Evolutionary conservation across 192 early-diverging fungal species (phyloP).

Genomic region (Podila clonocystis): DNA sequence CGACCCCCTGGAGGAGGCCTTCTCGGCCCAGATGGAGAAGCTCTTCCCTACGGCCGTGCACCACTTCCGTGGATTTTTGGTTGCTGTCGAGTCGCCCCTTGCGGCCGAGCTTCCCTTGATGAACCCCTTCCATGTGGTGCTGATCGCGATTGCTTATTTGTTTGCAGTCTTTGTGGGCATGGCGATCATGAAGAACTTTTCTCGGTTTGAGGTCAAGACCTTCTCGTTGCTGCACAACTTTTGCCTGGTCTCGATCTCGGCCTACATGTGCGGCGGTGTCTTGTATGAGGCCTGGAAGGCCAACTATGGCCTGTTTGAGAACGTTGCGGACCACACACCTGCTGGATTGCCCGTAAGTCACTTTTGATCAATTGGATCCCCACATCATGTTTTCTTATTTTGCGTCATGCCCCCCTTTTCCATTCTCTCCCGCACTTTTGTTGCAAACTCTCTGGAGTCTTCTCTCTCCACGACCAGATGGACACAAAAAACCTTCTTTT

Average conservation of each 20-base stretch:
- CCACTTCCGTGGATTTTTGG: slow-evolving; percentile 33
- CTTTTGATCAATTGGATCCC: background rate
- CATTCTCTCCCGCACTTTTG: no score
- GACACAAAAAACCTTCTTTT: no score
- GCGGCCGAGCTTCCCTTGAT: slow-evolving; percentile 62
- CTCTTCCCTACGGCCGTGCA: slow-evolving; percentile 31
- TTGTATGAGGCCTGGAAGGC: slow-evolving; percentile 56
- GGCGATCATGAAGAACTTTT: slow-evolving; percentile 58
- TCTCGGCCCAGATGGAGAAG: slow-evolving; percentile 31
- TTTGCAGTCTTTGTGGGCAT: slow-evolving; percentile 58
- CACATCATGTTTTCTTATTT: background rate
- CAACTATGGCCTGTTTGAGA: slow-evolving; percentile 62
- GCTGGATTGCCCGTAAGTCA: slow-evolving; percentile 56
- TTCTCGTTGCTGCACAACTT: slow-evolving; percentile 66
- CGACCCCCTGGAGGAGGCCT: slow-evolving; percentile 39
- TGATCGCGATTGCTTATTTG: slow-evolving; percentile 62
- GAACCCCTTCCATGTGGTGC: slow-evolving; percentile 69
- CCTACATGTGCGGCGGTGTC: slow-evolving; percentile 65
- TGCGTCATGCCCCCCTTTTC: background rate
- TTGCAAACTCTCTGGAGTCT: no score
- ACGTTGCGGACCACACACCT: slow-evolving; percentile 57
- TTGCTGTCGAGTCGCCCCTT: slow-evolving; percentile 44
- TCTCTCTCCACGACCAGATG: no score
- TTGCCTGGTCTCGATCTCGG: slow-evolving; percentile 60
- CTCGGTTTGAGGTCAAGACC: slow-evolving; percentile 57